Evolutionary conservation across 2,329 filamentous ascomycete genomes (phyloP), one percentile per base, ranked within the genome.

Genomic region (Venturia carpophila): DNA sequence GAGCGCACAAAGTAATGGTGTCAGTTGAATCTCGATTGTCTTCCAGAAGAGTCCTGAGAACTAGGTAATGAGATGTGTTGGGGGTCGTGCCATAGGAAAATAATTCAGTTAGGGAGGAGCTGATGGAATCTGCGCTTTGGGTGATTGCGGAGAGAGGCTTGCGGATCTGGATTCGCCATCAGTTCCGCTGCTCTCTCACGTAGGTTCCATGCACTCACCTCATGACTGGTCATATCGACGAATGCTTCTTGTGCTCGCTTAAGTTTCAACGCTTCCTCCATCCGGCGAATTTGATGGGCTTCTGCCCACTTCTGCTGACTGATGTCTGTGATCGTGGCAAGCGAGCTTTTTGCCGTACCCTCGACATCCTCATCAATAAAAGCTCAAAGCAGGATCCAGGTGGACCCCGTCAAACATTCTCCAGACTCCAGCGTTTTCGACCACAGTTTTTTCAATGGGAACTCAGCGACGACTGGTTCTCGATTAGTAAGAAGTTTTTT

Each of bases 1-100:
- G 74, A 9, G 76, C 76, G 67, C 79, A 81, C 47, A 78, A 73
- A 45, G 77, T 73, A 65, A 81, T 74, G 17, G 72, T 74, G 45
- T 74, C 71, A 13, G 71, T 71, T n/a, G 73, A 71, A 60, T 74
- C 73, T 24, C 73, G 69, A 42, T 71, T 62, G 6, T 62, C 42
- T 21, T 43, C 41, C 15, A 62, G 43, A 63, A 75, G 72, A 6
- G 78, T 68, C 0, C 42, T 42, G 7, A 19, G 56, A 39, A 60
- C 39, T 7, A 24, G 24, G 2, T 39, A 2, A 60, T n/a, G 56
- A 24, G 9, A 11, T 7, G 17, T 3, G 30, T 60, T 9, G 73
- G 15, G 85, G 70, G 17, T 13, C 17, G 37, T 34, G n/a, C 37
- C 10, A 9, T 21, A 41, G 13, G 27, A 45, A 27, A 49, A 62